Conservation (phyloP, 805 yeast genomes). For the Saccharomyces eubayanus region DNA sequence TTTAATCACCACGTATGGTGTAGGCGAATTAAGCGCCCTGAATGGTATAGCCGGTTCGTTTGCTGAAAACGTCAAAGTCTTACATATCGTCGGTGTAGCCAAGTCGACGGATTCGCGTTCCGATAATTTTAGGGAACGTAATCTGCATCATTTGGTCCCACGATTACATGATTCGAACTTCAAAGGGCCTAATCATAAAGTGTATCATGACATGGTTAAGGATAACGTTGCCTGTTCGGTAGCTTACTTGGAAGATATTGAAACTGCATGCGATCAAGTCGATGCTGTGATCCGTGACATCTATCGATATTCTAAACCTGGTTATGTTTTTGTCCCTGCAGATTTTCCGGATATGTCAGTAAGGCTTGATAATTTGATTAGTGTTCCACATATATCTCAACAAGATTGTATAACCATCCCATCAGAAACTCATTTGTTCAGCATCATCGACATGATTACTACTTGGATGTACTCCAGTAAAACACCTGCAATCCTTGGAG, state of each 20-base stretch:
- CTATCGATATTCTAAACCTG: constrained; percentile 60
- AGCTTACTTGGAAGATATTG: constrained; percentile 40
- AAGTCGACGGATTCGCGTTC: constrained; percentile 6
- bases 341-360: constrained; percentile 46
- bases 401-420: constrained; percentile 7
- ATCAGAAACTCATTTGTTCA: constrained; percentile 8
- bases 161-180: constrained; percentile 35
- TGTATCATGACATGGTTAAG: constrained; percentile 55
- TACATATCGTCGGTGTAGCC: constrained; percentile 69
- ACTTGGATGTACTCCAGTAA: constrained; percentile 42
- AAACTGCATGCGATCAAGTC: constrained; percentile 44
- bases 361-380: constrained; percentile 11
- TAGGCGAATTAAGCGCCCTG: constrained; percentile 79
- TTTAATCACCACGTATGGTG: constrained; percentile 65
- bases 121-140: constrained; percentile 17
- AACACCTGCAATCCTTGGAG: constrained; percentile 63
- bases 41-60: constrained; percentile 78
- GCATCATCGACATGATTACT: constrained; percentile 40
- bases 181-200: constrained; percentile 52
- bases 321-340: constrained; percentile 69
- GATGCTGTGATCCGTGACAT: constrained; percentile 58
- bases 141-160: constrained; percentile 57
- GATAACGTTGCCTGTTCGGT: constrained; percentile 49
- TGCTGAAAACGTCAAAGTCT: constrained; percentile 70
- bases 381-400: constrained; percentile 11